Evolutionary conservation across 306 rosid species (phyloP), one percentile per base, ranked within the genome.

Genomic region (Pterocarpus santalinus): DNA sequence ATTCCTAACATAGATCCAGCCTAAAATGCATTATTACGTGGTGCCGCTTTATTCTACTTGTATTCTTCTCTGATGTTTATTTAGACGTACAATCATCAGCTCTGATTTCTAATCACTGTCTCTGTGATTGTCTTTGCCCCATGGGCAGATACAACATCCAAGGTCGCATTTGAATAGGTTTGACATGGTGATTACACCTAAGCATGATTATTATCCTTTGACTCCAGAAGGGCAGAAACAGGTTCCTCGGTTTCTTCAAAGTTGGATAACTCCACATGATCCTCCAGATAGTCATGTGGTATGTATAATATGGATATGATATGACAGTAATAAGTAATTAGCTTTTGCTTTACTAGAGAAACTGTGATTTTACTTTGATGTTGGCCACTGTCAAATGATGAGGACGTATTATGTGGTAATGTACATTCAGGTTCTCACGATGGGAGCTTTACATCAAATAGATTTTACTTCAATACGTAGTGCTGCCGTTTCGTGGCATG

Each of bases 261-360:
- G 82, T 68, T 95, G 99, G 99, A 88, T 95, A 81, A 93, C 98
- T 77, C 99, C 98, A 3, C 87, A 86, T 0, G 98, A 95, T 65
- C 93, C 96, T 71, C 94, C 99, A 17, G 97, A 87, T 86, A 85
- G 87, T 81, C 88, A 87, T 70, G 99, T 95, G 94, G 99, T 95
- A 88, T 62, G 91, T 79, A 80, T 69, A 79, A 78, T 74, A 61
- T 52, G 55, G 64, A 28, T 71, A 82, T 61, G 39, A 8, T 57
- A 76, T 44, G 30, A 7, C 35, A 34, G 7, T 79, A 86, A 86
- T 86, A 22, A 22, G 28, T 49, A 35, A 47, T 60, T 63, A 44
- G 43, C 70, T 28, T 72, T 73, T 78, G 7, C 44, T 81, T 36
- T 60, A 15, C 32, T 30, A 44, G 67, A 83, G 73, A 58, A 35